Evolutionary conservation across 2,329 filamentous ascomycete genomes (phyloP), one percentile per base, ranked within the genome.

Genomic region (Trichoderma sp.): DNA sequence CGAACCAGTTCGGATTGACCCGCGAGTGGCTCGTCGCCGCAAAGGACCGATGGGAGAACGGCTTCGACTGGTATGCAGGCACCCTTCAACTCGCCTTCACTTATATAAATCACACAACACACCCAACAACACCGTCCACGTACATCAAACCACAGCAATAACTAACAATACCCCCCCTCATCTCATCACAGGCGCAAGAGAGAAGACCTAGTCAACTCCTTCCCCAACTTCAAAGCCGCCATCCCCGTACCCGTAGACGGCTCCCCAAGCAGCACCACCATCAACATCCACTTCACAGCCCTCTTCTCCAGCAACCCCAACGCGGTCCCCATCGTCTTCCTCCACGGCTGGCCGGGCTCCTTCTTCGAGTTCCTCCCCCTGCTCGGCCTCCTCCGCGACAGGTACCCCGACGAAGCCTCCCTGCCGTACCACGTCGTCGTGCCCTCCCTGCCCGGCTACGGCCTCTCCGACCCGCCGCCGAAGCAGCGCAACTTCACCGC

Each of bases 301-400:
- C 55, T 58, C 55, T 58, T 58, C 43, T 58, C 55, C n/a, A 58
- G 44, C 17, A 58, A 34, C 17, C 44, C 44, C 14, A 24, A 34
- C 15, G 43, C 55, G 1, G 17, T 47, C 7, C 41, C 55, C 3
- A n/a, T 58, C 12, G 26, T 47, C 55, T 34, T 58, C 39, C 7
- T 34, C 3, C 55, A 58, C 26, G 55, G 55, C 26, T 58, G 55
- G 55, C 55, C 55, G 5, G 55, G 55, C 6, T 58, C 55, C n/a
- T 58, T 58, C 43, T 58, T 45, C 26, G 55, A 58, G n/a, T 47
- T 58, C n/a, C 41, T 58, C 17, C 55, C 55, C n/a, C 19, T 58
- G 15, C 43, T 58, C 43, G 19, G 10, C n/a, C 43, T 58, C 3
- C 26, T 58, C 14, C 21, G 24, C 4, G 55, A 58, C 7, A 58